These are phyloP conservation scores for Dactylis glomerata DNA, from an alignment of 176 grass and related monocot species.

Conservation along the genomic window DNA sequence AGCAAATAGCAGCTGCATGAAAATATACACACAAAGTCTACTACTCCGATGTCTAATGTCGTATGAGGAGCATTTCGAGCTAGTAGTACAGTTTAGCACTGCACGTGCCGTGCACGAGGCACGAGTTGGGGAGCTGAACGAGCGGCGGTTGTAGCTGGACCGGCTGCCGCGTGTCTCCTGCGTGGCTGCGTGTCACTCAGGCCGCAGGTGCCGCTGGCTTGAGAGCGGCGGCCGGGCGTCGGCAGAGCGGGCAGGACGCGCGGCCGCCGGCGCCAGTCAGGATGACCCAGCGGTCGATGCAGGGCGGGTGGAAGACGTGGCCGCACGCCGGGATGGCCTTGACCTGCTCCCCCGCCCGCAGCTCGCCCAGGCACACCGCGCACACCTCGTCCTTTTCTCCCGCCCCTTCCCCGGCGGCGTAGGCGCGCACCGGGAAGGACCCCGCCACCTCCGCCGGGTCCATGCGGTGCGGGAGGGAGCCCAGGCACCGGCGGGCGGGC, in stretches of 20 bases:
- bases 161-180: background rate
- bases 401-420: background rate
- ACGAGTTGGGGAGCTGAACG: background rate
- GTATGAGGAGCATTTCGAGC: too few relatives aligned
- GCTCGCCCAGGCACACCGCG: constrained; percentile 45
- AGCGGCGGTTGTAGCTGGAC: background rate
- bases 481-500: background rate
- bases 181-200: background rate
- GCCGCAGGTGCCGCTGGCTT: background rate
- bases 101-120: background rate
- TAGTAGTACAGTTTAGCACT: background rate
- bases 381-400: constrained; percentile 9
- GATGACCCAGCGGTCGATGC: background rate
- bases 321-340: constrained; percentile 15
- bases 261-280: background rate
- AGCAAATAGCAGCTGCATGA: background rate
- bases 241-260: constrained; percentile 3
- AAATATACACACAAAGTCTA: background rate
- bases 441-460: constrained; percentile 3
- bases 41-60: too few relatives aligned
- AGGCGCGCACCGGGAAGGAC: background rate
- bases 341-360: constrained; percentile 25
- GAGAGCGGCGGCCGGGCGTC: background rate
- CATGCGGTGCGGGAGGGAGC: background rate
- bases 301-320: constrained; percentile 15